phyloP scores from a whole-genome alignment of 2,329 filamentous ascomycete species.

The Bipolaris cookei region DNA sequence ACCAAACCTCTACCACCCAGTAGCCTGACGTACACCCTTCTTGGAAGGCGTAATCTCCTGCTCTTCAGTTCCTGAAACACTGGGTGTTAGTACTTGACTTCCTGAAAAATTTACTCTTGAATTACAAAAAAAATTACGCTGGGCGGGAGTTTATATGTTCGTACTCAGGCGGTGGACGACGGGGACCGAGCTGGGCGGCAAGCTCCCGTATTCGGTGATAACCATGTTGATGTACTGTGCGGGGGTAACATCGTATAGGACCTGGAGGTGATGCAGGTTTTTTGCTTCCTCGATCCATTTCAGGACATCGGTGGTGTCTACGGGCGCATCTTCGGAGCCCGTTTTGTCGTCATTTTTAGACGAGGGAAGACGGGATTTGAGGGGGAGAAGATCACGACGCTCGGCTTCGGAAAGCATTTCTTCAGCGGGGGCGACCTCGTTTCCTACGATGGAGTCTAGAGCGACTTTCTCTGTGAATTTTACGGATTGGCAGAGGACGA shows the following conservation, averaged over 20 bases:
- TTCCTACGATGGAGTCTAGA: constrained; percentile 89
- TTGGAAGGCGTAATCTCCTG: constrained; percentile 16
- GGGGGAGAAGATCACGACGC: constrained; percentile 39
- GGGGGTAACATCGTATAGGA: constrained; percentile 92
- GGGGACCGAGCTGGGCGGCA: constrained; percentile 85
- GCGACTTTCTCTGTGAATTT: constrained; percentile 93
- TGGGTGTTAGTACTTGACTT: constrained; percentile 13
- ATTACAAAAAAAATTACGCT: constrained; percentile 20
- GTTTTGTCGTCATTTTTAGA: constrained; percentile 36
- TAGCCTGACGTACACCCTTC: constrained; percentile 13
- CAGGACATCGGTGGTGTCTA: constrained; percentile 40
- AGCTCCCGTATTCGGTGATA: constrained; percentile 86
- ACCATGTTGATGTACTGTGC: constrained; percentile 87
- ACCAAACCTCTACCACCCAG: constrained; percentile 9
- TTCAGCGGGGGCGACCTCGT: constrained; percentile 84
- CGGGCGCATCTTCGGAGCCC: constrained; percentile 22
- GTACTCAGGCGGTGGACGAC: constrained; percentile 67
- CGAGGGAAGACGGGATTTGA: constrained; percentile 36
- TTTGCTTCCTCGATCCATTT: constrained; percentile 47
- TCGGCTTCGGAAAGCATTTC: constrained; percentile 59
- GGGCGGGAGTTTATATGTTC: constrained; percentile 36
- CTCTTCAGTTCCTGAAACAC: constrained; percentile 21
- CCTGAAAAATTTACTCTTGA: neutral
- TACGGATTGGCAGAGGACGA: constrained; percentile 91
- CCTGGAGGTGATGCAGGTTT: constrained; percentile 67